phyloP scores from a whole-genome alignment of 1,139 yeast genomes.

The Yamadazyma dendronema region DNA sequence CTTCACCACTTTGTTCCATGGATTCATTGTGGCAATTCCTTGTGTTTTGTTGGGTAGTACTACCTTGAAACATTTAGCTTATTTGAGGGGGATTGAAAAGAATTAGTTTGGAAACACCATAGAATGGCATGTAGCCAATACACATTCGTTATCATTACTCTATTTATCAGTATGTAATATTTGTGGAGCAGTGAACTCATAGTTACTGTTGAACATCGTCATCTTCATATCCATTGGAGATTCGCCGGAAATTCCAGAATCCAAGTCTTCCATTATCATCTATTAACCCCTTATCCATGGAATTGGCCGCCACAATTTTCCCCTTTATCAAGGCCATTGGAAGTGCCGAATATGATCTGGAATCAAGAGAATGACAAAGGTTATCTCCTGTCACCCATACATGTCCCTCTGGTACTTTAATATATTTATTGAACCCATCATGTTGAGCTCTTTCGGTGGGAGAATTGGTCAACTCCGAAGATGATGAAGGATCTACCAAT shows the following conservation, averaged over 20 bases:
- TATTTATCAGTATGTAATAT: too few relatives aligned
- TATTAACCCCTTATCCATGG: conserved; percentile 34
- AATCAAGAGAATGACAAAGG: conserved; percentile 82
- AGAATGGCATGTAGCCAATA: too few relatives aligned
- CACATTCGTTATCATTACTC: conserved; percentile 1
- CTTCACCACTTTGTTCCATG: conserved; percentile 61
- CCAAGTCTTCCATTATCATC: conserved; percentile 30
- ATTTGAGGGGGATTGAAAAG: conserved; percentile 34
- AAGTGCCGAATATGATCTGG: conserved; percentile 80
- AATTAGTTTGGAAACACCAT: conserved; percentile 9
- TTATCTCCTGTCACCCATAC: conserved; percentile 98
- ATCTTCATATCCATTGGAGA: conserved; percentile 34
- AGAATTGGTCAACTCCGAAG: conserved; percentile 48
- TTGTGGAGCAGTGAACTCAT: too few relatives aligned
- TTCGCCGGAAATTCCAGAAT: conserved; percentile 54
- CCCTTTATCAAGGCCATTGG: conserved; percentile 91
- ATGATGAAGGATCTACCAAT: conserved; percentile 73
- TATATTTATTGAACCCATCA: conserved; percentile 56
- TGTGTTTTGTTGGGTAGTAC: conserved; percentile 68
- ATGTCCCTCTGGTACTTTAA: conserved; percentile 82
- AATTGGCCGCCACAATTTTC: conserved; percentile 70
- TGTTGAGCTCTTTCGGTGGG: conserved; percentile 28
- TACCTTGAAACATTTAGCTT: conserved; percentile 42
- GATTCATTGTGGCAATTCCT: conserved; percentile 52
- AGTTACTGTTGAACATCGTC: neutral